Evolutionary conservation across 208 protist species (phyloP).

Genomic region (Dictyostelium gargantuum): DNA sequence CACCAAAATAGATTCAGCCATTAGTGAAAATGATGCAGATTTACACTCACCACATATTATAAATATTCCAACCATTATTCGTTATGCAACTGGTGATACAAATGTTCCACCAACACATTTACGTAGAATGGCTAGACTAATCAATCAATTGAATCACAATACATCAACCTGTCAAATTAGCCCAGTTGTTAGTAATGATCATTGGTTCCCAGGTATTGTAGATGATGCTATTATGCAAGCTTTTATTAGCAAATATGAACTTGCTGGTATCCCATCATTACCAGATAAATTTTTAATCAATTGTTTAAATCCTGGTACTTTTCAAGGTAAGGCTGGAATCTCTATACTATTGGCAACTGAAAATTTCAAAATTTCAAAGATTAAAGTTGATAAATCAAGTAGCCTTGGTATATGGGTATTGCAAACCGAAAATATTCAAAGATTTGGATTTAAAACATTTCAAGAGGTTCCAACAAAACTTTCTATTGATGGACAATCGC

Average conservation of each 20-base stretch:
- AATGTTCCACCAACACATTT: constrained; percentile 43
- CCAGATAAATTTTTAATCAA: background rate
- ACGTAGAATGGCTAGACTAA: background rate
- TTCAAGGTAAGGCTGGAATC: constrained; percentile 2
- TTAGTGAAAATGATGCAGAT: constrained; percentile 11
- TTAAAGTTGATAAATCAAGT: background rate
- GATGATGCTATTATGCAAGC: constrained; percentile 58
- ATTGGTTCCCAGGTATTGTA: constrained; percentile 61
- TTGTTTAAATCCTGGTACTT: background rate
- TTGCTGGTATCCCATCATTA: background rate
- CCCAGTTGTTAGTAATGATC: background rate
- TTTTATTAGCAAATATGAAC: background rate
- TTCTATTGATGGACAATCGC: background rate
- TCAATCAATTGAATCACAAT: constrained; percentile 6
- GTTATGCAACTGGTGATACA: background rate
- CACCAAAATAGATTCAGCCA: no score
- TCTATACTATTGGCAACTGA: background rate
- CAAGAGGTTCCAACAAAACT: background rate
- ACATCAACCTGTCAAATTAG: background rate
- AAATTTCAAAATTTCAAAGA: background rate
- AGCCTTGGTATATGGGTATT: background rate
- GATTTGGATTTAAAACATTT: constrained; percentile 4
- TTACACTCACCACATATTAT: background rate
- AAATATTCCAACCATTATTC: background rate
- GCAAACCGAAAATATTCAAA: background rate